These are phyloP conservation scores for Acarospora socialis DNA, from an alignment of 2,329 filamentous ascomycete species.

Conservation along the genomic window DNA sequence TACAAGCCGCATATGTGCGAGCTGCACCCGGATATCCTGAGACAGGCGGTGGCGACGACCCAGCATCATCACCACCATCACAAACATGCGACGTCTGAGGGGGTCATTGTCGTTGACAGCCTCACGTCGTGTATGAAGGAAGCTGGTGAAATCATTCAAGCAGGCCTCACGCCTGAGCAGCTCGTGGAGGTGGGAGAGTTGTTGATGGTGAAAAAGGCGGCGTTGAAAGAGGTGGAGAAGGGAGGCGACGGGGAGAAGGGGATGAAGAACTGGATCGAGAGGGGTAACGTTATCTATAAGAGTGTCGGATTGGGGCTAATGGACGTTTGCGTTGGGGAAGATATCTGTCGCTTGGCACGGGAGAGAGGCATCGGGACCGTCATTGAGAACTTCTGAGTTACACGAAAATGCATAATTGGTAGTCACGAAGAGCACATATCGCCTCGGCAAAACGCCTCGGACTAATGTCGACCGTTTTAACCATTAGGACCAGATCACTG, in stretches of 20 bases:
- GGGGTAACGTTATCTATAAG: constrained; percentile 56
- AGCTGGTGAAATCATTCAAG: constrained; percentile 74
- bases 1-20: constrained; percentile 66
- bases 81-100: constrained; percentile 40
- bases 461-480: too few relatives aligned
- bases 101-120: constrained; percentile 50
- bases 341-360: constrained; percentile 43
- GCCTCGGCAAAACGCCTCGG: too few relatives aligned
- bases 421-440: too few relatives aligned
- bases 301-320: constrained; percentile 54
- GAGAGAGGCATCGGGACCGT: constrained; percentile 39
- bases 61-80: constrained; percentile 29
- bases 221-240: constrained; percentile 22
- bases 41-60: constrained; percentile 41
- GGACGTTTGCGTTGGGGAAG: constrained; percentile 50
- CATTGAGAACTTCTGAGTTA: constrained; percentile 30
- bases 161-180: constrained; percentile 56
- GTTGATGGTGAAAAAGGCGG: constrained; percentile 46
- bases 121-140: constrained; percentile 67
- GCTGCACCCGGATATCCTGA: constrained; percentile 61
- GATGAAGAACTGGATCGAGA: constrained; percentile 45
- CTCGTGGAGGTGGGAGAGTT: constrained; percentile 82
- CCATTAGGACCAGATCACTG: too few relatives aligned
- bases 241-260: constrained; percentile 26
- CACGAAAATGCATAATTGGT: too few relatives aligned